Conservation (phyloP, 2,329 filamentous ascomycete genomes). For the Teratosphaeria destructans region DNA sequence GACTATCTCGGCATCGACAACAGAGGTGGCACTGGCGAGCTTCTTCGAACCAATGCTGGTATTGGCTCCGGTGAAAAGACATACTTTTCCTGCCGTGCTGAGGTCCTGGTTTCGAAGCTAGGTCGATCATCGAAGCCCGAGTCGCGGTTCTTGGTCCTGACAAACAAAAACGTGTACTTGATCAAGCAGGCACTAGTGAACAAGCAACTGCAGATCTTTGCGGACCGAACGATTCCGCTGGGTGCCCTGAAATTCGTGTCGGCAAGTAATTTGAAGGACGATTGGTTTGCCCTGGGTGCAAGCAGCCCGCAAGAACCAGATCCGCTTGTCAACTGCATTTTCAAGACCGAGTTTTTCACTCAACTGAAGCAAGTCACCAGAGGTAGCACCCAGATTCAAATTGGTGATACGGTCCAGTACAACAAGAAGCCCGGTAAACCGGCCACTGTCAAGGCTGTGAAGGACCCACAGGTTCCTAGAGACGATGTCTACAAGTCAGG, state of each 20-base stretch:
- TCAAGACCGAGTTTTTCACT: slow-evolving; percentile 96
- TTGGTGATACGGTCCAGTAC: slow-evolving; percentile 80
- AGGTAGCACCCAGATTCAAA: slow-evolving; percentile 70
- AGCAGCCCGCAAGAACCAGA: slow-evolving; percentile 88
- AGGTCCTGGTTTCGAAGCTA: slow-evolving; percentile 86
- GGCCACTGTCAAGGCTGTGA: slow-evolving; percentile 77
- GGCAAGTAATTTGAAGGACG: slow-evolving; percentile 71
- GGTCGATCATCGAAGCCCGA: slow-evolving; percentile 91
- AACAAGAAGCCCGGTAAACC: slow-evolving; percentile 96
- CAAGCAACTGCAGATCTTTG: slow-evolving; percentile 66
- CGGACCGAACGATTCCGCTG: slow-evolving; percentile 72
- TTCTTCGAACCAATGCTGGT: slow-evolving; percentile 65
- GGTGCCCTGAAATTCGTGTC: slow-evolving; percentile 83
- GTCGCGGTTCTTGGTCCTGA: slow-evolving; percentile 74
- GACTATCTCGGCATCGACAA: slow-evolving; percentile 90
- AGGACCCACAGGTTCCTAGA: slow-evolving; percentile 62
- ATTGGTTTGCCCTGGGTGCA: slow-evolving; percentile 91
- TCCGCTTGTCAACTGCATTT: slow-evolving; percentile 81
- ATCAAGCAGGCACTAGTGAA: slow-evolving; percentile 76
- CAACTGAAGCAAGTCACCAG: slow-evolving; percentile 74
- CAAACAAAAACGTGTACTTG: slow-evolving; percentile 72
- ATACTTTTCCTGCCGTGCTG: slow-evolving; percentile 83
- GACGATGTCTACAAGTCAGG: slow-evolving; percentile 91
- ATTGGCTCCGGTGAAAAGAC: slow-evolving; percentile 59
- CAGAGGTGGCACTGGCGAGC: slow-evolving; percentile 64